Percentiles rank a stretch among this genome's conserved stretches.
Evolutionary conservation across 768 basidiomycete genomes (phyloP).

Genomic region (Russula compacta): DNA sequence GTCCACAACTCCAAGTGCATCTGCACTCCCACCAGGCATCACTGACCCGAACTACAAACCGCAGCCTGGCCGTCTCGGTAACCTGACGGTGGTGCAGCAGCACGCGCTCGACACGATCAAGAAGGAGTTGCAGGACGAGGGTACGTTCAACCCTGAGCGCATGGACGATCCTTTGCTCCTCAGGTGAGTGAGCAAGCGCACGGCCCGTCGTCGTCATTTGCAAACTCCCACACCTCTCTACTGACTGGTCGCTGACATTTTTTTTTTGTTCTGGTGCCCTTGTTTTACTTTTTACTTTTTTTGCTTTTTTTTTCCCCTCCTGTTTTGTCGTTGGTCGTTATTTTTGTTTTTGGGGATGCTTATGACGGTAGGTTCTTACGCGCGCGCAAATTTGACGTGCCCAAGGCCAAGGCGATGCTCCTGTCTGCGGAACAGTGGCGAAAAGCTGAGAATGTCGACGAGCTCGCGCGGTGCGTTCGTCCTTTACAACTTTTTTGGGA

Average conservation of each 20-base stretch:
- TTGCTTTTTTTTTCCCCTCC: background rate
- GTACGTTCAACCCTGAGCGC: conserved; percentile 48
- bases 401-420: conserved; percentile 78
- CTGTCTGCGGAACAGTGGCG: conserved; percentile 81
- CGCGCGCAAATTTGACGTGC: conserved; percentile 86
- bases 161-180: conserved; percentile 67
- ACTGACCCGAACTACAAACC: conserved; percentile 60
- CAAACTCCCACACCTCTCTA: background rate
- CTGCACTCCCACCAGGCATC: conserved; percentile 46
- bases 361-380: conserved; percentile 62
- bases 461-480: conserved; percentile 49
- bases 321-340: background rate
- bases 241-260: background rate
- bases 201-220: too few species aligned
- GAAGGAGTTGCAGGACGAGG: conserved; percentile 52
- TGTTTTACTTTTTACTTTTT: background rate
- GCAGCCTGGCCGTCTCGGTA: conserved; percentile 68
- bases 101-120: conserved; percentile 61
- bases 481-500: background rate
- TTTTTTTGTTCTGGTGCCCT: background rate
- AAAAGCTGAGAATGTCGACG: conserved; percentile 73
- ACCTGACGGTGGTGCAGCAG: conserved; percentile 54
- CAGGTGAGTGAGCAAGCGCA: conserved; percentile 34
- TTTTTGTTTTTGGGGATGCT: background rate
- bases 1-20: conserved; percentile 38